phyloP scores from a whole-genome alignment of 169 alveolate species.

The Plasmodium gaboni region DNA sequence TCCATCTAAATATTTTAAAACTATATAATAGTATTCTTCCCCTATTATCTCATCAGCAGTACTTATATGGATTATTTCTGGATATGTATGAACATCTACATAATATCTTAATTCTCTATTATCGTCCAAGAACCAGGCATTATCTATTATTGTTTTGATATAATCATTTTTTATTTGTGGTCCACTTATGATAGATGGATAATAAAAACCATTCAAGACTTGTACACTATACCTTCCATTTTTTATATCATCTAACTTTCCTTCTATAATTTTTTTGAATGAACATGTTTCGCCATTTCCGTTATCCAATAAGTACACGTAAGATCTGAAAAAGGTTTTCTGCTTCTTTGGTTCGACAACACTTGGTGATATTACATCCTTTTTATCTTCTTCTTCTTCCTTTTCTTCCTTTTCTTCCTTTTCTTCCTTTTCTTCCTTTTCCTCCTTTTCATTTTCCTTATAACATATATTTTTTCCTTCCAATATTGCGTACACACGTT shows the following conservation, averaged over 20 bases:
- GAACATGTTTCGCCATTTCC: slow-evolving; percentile 11
- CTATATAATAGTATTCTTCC: slow-evolving; percentile 16
- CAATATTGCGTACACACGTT: neutral
- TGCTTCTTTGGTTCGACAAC: neutral
- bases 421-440: neutral
- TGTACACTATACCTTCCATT: slow-evolving; percentile 13
- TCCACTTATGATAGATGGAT: neutral
- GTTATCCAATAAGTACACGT: slow-evolving; percentile 1
- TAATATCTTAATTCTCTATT: neutral
- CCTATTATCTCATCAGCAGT: neutral
- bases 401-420: neutral
- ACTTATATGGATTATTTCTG: neutral
- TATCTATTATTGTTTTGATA: neutral
- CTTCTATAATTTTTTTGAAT: slow-evolving; percentile 13
- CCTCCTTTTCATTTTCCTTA: neutral
- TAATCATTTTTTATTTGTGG: slow-evolving; percentile 3
- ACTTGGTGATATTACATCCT: neutral
- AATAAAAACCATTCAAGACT: slow-evolving; percentile 19
- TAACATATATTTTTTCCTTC: neutral
- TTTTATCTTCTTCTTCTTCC: neutral
- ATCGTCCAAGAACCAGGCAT: slow-evolving; percentile 15
- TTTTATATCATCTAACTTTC: neutral
- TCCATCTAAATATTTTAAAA: neutral
- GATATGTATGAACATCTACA: neutral
- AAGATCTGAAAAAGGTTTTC: neutral